Evolutionary conservation across 2,329 filamentous ascomycete species (phyloP), one percentile per base, ranked within the genome.

Genomic region (Fusarium zealandicum): DNA sequence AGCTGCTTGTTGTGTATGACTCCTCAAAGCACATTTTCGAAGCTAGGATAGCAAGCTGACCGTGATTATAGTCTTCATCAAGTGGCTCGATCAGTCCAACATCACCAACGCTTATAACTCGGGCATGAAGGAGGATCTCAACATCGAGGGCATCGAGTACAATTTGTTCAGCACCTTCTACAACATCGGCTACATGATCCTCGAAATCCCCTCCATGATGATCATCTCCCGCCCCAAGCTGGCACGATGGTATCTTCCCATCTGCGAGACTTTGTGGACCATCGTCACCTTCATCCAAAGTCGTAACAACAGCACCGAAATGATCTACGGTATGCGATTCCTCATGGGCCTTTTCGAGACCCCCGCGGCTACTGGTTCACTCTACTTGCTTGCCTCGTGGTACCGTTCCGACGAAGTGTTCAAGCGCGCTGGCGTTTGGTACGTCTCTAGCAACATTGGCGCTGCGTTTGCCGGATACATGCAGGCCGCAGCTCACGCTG

Each of bases 361-460:
- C 0, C 62, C 62, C 0, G 61, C 48, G 3, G 51, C 63, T 4
- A 56, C 63, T 2, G 67, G 68, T 0, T 64, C 58, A 3, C 47
- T 72, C 1, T 73, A 70, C 43, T 47, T 74, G 7, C 65, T 74
- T 5, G 51, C 70, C 1, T 72, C 70, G 1, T 74, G 70, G 72
- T 74, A 74, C 32, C 67, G 64, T 2, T 67, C 66, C 11, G 60
- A 66, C 5, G 72, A 74, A n/a, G 69, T 75, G 0, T 81, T 79
- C 54, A 82, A 82, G 60, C 74, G 80, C 4, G 77, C 78, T 0
- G 78, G 79, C 0, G 73, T 80, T 1, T 82, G 80, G 73, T 82
- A 75, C 12, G 74, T 79, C n/a, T 57, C 61, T 9, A 30, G 51
- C 37, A 41, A 64, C 32, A 48, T 64, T 2, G 63, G 61, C 1